A percentile compares a stretch with the other conserved stretches of the same genome.
These are phyloP conservation scores for Bodo saltans DNA, from an alignment of 78 protist species.

Conservation along the genomic window DNA sequence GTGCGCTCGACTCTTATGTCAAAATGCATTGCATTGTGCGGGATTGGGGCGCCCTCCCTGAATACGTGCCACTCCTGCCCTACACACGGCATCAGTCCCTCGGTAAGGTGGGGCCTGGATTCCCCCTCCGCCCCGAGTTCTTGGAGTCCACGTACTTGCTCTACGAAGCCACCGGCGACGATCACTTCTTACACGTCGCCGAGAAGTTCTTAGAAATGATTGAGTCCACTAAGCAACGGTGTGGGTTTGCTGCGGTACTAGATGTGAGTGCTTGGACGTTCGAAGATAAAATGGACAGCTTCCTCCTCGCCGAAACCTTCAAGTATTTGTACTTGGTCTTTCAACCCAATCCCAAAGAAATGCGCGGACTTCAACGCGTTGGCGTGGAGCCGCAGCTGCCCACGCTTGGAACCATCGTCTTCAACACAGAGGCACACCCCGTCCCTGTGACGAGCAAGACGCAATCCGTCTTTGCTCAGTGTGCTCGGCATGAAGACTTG, in stretches of 20 bases:
- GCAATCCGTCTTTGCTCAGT: neutral
- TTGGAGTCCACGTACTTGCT: conserved; percentile 71
- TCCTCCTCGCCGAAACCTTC: conserved; percentile 82
- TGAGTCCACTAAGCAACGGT: neutral
- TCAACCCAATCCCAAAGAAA: neutral
- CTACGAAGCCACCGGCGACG: conserved; percentile 50
- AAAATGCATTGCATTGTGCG: conserved; percentile 65
- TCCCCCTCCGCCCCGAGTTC: conserved; percentile 88
- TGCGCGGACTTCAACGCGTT: neutral
- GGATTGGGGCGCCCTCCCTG: conserved; percentile 48
- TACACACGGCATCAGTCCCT: conserved; percentile 32
- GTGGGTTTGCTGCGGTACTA: conserved; percentile 65
- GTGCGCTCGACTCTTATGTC: conserved; percentile 51
- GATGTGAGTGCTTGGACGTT: conserved; percentile 49
- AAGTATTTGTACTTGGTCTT: conserved; percentile 84
- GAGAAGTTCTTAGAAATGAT: conserved; percentile 9
- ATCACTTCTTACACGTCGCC: conserved; percentile 31
- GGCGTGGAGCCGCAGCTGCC: neutral
- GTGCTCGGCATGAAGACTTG: no score
- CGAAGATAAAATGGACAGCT: conserved; percentile 79
- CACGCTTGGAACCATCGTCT: neutral
- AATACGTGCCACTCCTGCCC: neutral
- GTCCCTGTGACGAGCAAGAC: neutral
- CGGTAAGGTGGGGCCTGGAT: conserved; percentile 14
- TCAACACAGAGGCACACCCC: conserved; percentile 39